Evolutionary conservation across 2,329 filamentous ascomycete genomes (phyloP).

Genomic region (Fusarium annulatum): DNA sequence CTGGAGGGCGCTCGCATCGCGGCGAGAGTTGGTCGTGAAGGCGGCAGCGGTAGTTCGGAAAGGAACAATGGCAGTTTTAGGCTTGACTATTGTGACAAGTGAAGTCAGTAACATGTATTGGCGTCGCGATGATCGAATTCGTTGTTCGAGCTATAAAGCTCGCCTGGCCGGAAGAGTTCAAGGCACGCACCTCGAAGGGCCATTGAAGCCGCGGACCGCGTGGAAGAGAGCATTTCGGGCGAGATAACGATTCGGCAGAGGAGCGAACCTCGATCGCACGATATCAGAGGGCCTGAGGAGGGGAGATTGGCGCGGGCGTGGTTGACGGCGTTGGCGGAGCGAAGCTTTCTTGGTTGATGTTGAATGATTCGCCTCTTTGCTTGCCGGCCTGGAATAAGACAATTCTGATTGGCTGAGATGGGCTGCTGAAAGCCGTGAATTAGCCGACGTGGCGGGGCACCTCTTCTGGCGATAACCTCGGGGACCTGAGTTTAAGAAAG

Average conservation of each 20-base stretch:
- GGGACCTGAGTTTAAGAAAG: neutral
- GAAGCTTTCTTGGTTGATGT: slow-evolving; percentile 45
- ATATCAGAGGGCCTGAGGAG: slow-evolving; percentile 24
- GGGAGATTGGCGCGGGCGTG: slow-evolving; percentile 29
- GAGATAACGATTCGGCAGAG: slow-evolving; percentile 28
- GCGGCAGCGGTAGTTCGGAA: slow-evolving; percentile 71
- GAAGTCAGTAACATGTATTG: slow-evolving; percentile 15
- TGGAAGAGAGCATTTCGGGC: slow-evolving; percentile 58
- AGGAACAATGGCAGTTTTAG: slow-evolving; percentile 70
- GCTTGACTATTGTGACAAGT: slow-evolving; percentile 66
- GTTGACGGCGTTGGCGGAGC: slow-evolving; percentile 26
- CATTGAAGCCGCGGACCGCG: slow-evolving; percentile 64
- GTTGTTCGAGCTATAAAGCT: slow-evolving; percentile 34
- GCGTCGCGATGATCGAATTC: slow-evolving; percentile 13
- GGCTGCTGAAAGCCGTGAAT: slow-evolving; percentile 37
- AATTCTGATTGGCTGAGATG: slow-evolving; percentile 46
- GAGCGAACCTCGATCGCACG: slow-evolving; percentile 34
- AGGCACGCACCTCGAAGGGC: slow-evolving; percentile 61
- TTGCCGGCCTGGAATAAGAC: slow-evolving; percentile 44
- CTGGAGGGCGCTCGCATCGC: slow-evolving; percentile 69
- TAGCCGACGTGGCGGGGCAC: slow-evolving; percentile 41
- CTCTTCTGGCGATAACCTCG: slow-evolving; percentile 21
- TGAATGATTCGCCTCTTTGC: slow-evolving; percentile 47
- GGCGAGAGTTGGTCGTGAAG: slow-evolving; percentile 73
- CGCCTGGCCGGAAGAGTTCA: slow-evolving; percentile 24